A percentile compares a stretch with the other conserved stretches of the same genome.
These are phyloP conservation scores for Heliosperma pusillum DNA, from an alignment of 148 eudicot species.

Conservation along the genomic window DNA sequence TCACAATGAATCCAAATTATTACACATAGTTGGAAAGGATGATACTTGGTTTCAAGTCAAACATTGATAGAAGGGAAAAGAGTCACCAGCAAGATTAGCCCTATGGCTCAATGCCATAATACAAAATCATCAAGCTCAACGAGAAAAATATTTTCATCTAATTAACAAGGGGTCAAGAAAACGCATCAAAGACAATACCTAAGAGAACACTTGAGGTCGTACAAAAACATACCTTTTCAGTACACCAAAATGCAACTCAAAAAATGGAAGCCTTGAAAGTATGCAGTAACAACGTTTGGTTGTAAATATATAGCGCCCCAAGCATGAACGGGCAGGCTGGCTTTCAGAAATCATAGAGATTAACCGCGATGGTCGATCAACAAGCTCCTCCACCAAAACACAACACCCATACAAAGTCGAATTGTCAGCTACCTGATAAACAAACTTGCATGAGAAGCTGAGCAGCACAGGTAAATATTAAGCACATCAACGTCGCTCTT, in stretches of 20 bases:
- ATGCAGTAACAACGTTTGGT: constrained; percentile 95
- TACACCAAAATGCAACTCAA: constrained; percentile 89
- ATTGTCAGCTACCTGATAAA: constrained; percentile 76
- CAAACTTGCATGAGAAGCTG: constrained; percentile 19
- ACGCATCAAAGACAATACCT: not conserved
- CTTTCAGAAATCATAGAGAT: constrained; percentile 68
- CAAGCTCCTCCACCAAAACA: constrained; percentile 82
- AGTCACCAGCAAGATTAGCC: not conserved
- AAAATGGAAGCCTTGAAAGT: constrained; percentile 85
- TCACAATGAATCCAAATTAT: too few relatives aligned
- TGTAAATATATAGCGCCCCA: constrained; percentile 70
- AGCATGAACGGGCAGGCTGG: constrained; percentile 42
- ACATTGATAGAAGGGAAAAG: not conserved
- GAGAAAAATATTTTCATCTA: not conserved
- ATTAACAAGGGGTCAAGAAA: constrained; percentile 1
- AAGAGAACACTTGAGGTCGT: not conserved
- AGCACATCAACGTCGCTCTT: not conserved
- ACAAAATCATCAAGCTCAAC: not conserved
- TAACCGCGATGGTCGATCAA: constrained; percentile 76
- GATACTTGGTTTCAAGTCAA: not conserved
- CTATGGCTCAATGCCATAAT: not conserved
- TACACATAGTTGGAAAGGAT: too few relatives aligned
- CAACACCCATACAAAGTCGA: constrained; percentile 92
- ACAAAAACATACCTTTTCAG: constrained; percentile 58
- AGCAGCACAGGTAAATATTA: not conserved